These are phyloP conservation scores for Aspergillus sclerotiicarbonarius DNA, from an alignment of 495 filamentous ascomycete genomes.

Conservation along the genomic window DNA sequence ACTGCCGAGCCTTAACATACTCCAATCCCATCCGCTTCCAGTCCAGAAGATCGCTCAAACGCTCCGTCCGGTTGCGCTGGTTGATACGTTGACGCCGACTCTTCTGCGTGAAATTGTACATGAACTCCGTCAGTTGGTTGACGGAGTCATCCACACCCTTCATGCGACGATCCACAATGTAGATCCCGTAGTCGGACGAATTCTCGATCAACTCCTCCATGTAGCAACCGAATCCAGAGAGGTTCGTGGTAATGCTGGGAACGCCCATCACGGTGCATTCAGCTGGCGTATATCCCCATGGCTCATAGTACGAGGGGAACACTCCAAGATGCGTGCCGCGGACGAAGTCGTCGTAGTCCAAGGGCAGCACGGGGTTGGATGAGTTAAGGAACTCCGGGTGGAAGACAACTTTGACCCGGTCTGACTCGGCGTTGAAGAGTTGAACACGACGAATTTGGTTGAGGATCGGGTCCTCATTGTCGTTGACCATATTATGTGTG, in stretches of 20 bases:
- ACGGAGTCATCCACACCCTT: slow-evolving; percentile 98
- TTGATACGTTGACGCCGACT: slow-evolving; percentile 96
- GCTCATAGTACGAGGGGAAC: slow-evolving; percentile 97
- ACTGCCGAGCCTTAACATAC: slow-evolving; percentile 94
- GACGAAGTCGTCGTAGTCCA: slow-evolving; percentile 99
- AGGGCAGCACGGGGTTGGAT: slow-evolving; percentile 87
- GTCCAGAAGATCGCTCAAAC: slow-evolving; percentile 89
- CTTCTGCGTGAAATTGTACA: slow-evolving; percentile 95
- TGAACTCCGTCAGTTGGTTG: slow-evolving; percentile 87
- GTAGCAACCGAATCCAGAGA: slow-evolving; percentile 97
- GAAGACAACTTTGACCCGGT: slow-evolving; percentile 97
- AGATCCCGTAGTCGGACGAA: slow-evolving; percentile 95
- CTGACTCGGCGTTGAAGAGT: slow-evolving; percentile 91
- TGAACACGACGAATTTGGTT: slow-evolving; percentile 96
- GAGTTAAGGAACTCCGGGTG: slow-evolving; percentile 97
- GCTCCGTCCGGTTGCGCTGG: slow-evolving; percentile 96
- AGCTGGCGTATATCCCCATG: slow-evolving; percentile 97
- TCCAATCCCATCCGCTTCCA: slow-evolving; percentile 99
- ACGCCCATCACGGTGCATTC: slow-evolving; percentile 99
- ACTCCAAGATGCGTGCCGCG: slow-evolving; percentile 93
- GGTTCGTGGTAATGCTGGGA: slow-evolving; percentile 95
- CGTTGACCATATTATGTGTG: slow-evolving; percentile 99
- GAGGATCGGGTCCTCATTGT: slow-evolving; percentile 87
- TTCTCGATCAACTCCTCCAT: slow-evolving; percentile 99
- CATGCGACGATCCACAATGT: slow-evolving; percentile 92